A percentile compares a stretch with the other conserved stretches of the same genome.
Evolutionary conservation across 2,329 filamentous ascomycete genomes (phyloP).

Genomic region (Fusarium subglutinans): DNA sequence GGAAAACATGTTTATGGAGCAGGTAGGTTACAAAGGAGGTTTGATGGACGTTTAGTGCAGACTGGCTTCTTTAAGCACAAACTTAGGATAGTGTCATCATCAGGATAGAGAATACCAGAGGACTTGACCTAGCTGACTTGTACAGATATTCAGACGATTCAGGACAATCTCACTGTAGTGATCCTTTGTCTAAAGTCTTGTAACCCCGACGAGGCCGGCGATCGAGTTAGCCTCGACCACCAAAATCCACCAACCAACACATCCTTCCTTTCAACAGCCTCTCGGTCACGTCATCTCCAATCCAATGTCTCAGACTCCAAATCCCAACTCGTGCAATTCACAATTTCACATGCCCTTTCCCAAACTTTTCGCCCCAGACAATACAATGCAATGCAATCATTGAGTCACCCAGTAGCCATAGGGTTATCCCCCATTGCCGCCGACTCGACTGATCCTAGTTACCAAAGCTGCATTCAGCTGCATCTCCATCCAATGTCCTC

Average conservation of each 20-base stretch:
- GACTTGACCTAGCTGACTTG: not conserved
- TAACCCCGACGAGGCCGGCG: not conserved
- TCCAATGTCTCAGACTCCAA: not conserved
- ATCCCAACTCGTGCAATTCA: not conserved
- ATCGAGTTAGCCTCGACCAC: not conserved
- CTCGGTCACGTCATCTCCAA: not conserved
- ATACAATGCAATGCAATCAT: slow-evolving; percentile 2
- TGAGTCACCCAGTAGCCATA: not conserved
- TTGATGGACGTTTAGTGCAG: no score
- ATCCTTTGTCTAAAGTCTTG: not conserved
- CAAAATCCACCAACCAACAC: not conserved
- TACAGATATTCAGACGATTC: not conserved
- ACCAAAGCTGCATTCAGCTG: slow-evolving; percentile 21
- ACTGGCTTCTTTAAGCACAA: no score
- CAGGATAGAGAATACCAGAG: not conserved
- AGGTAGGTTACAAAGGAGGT: no score
- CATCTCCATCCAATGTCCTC: slow-evolving; percentile 16
- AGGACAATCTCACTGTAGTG: not conserved
- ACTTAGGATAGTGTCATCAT: not conserved
- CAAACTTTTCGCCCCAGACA: not conserved
- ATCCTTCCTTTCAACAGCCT: not conserved
- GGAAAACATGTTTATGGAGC: no score
- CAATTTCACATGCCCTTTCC: not conserved
- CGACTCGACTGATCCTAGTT: not conserved
- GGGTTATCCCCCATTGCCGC: slow-evolving; percentile 8